Conservation (phyloP, 2,329 filamentous ascomycete species). For the Neodidymelliopsis sp. region DNA sequence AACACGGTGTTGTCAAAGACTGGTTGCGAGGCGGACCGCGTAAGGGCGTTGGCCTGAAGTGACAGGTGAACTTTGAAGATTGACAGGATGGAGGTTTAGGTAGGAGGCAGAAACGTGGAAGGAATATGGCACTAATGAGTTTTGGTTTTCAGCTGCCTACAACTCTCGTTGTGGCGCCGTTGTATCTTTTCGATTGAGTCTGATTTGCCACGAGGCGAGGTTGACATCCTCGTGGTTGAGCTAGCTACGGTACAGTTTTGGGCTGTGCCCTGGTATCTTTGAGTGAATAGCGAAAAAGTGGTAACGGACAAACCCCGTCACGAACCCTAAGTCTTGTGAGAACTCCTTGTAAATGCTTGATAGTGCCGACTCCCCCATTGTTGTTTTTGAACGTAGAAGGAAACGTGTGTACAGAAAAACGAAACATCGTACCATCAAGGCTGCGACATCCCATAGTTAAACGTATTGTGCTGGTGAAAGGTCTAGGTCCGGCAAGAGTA, state of each 20-base stretch:
- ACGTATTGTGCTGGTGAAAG: slow-evolving; percentile 34
- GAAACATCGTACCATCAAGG: slow-evolving; percentile 43
- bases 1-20: not conserved
- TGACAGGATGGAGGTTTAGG: not conserved
- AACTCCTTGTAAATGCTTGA: slow-evolving; percentile 34
- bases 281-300: slow-evolving; percentile 35
- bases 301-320: slow-evolving; percentile 30
- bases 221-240: slow-evolving; percentile 28
- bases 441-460: slow-evolving; percentile 38
- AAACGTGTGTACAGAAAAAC: slow-evolving; percentile 27
- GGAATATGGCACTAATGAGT: not conserved
- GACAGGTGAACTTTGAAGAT: not conserved
- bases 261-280: slow-evolving; percentile 50
- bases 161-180: slow-evolving; percentile 22
- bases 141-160: slow-evolving; percentile 21
- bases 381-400: slow-evolving; percentile 18
- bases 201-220: slow-evolving; percentile 20
- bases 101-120: not conserved
- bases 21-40: slow-evolving; percentile 5
- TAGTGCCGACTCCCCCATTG: slow-evolving; percentile 12
- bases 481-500: slow-evolving; percentile 33
- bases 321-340: slow-evolving; percentile 20
- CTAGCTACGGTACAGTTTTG: slow-evolving; percentile 45
- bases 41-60: slow-evolving; percentile 7
- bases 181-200: slow-evolving; percentile 27